phyloP scores from a whole-genome alignment of 768 basidiomycete species.

The Boletus sp. region DNA sequence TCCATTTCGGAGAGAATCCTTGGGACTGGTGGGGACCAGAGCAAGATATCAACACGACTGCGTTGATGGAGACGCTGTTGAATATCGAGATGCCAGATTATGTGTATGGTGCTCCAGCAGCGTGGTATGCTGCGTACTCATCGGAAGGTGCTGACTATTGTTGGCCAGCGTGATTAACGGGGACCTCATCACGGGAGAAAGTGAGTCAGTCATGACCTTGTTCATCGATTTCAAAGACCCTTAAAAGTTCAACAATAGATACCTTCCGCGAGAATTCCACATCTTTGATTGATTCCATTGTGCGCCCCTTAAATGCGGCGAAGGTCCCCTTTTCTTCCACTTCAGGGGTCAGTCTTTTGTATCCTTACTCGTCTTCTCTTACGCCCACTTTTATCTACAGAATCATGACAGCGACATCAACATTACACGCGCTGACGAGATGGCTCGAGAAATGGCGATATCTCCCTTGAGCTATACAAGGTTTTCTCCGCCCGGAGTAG shows the following conservation, averaged over 20 bases:
- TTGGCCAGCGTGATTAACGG: constrained; percentile 60
- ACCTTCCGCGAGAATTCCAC: constrained; percentile 69
- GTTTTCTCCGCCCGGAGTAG: constrained; percentile 54
- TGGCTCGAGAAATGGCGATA: constrained; percentile 54
- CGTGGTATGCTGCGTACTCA: not conserved
- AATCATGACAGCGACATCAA: constrained; percentile 74
- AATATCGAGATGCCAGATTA: constrained; percentile 62
- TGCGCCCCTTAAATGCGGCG: constrained; percentile 54
- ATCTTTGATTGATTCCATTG: constrained; percentile 58
- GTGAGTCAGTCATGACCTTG: constrained; percentile 27
- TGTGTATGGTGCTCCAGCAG: constrained; percentile 49
- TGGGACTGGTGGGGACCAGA: constrained; percentile 65
- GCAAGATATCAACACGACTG: constrained; percentile 62
- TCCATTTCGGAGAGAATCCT: constrained; percentile 75
- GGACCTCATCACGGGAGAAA: constrained; percentile 71
- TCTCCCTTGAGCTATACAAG: constrained; percentile 63
- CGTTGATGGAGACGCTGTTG: constrained; percentile 55
- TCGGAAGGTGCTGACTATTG: not conserved
- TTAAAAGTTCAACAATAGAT: constrained; percentile 35
- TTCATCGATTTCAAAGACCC: not conserved
- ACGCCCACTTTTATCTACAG: constrained; percentile 31
- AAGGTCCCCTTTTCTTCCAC: constrained; percentile 64
- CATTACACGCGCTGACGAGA: constrained; percentile 67
- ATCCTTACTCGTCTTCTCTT: not conserved
- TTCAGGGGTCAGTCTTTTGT: constrained; percentile 52